Conservation (phyloP, 1,284 basidiomycete species). For the Nidula niveotomentosa region DNA sequence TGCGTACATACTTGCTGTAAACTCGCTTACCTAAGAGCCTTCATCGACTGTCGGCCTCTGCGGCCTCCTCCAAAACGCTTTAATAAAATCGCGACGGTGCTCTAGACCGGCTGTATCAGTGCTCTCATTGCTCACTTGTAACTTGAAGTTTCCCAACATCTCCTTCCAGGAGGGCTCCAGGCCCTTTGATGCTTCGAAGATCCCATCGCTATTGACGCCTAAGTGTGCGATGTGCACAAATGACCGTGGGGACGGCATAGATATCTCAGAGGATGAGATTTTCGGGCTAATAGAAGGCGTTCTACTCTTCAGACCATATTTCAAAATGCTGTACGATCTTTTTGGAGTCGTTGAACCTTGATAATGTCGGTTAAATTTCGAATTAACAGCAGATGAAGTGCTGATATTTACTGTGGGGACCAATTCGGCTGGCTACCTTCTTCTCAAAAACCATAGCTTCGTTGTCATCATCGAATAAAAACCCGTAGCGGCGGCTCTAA, state of each 20-base stretch:
- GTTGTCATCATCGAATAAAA: constrained; percentile 66
- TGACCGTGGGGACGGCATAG: constrained; percentile 68
- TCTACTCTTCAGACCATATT: constrained; percentile 16
- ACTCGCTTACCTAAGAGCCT: too few species aligned
- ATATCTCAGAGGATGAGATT: constrained; percentile 62
- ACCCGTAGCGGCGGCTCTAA: constrained; percentile 82
- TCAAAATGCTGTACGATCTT: constrained; percentile 8
- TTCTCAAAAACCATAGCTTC: constrained; percentile 37
- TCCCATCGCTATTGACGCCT: constrained; percentile 69
- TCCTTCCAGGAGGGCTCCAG: constrained; percentile 76
- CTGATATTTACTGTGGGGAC: too few species aligned
- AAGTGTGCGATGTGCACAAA: constrained; percentile 90
- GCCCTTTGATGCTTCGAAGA: constrained; percentile 71
- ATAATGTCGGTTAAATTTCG: too few species aligned
- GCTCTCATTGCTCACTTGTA: too few species aligned
- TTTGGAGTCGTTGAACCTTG: constrained; percentile 1
- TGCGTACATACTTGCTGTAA: too few species aligned
- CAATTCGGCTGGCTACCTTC: too few species aligned
- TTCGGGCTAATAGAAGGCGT: constrained; percentile 18
- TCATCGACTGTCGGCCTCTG: too few species aligned
- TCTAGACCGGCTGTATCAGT: too few species aligned
- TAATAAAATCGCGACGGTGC: too few species aligned
- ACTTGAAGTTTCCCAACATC: constrained; percentile 14
- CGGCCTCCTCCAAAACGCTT: too few species aligned
- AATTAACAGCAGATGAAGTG: too few species aligned